Evolutionary conservation across 2,329 filamentous ascomycete genomes (phyloP).

Genomic region (Chalaropsis thielavioides): DNA sequence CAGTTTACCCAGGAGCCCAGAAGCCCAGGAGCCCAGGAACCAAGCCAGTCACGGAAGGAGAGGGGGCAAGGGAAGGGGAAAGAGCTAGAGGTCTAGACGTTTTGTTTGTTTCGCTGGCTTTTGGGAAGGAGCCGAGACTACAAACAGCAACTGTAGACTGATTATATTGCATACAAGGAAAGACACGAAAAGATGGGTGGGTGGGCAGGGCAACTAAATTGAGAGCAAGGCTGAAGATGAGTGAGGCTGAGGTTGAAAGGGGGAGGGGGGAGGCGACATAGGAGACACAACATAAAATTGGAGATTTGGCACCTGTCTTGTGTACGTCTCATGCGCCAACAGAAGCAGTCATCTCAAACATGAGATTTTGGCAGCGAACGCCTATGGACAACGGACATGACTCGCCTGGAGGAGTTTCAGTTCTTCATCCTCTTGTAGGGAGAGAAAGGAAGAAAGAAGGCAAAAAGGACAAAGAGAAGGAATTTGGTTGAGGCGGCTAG

Average conservation of each 20-base stretch:
- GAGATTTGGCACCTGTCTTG: not conserved
- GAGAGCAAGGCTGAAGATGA: not conserved
- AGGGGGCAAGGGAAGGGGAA: not conserved
- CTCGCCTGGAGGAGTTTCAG: not conserved
- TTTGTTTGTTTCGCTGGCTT: too few relatives aligned
- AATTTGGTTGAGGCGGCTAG: not conserved
- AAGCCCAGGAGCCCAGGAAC: not conserved
- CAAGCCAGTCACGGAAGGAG: not conserved
- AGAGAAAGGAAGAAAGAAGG: too few relatives aligned
- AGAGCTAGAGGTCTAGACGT: not conserved
- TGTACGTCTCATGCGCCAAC: not conserved
- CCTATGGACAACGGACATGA: not conserved
- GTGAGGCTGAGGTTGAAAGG: not conserved
- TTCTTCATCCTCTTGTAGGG: too few relatives aligned
- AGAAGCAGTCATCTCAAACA: not conserved
- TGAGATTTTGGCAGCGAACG: not conserved
- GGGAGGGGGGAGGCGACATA: too few relatives aligned
- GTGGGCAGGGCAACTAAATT: not conserved
- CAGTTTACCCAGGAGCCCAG: not conserved
- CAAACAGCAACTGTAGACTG: too few relatives aligned
- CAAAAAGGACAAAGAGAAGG: too few relatives aligned
- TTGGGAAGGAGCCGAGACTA: too few relatives aligned
- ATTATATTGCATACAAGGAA: too few relatives aligned
- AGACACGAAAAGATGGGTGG: not conserved
- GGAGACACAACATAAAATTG: not conserved